A percentile compares a stretch with the other conserved stretches of the same genome.
Conservation (phyloP, 2,329 filamentous ascomycete genomes). For the Pestalotiopsis sp. region DNA sequence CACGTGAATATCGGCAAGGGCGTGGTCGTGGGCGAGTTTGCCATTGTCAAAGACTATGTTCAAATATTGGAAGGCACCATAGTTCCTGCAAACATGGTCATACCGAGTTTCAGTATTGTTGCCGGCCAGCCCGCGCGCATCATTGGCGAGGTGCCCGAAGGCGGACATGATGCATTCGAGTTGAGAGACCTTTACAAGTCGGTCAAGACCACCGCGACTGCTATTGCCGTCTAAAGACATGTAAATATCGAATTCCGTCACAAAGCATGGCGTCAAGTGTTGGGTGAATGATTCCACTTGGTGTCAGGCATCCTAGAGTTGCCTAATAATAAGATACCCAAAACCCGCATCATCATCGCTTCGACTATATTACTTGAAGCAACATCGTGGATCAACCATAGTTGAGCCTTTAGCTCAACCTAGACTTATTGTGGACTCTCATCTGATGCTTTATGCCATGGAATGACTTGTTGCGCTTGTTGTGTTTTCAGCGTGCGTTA, state of each 20-base stretch:
- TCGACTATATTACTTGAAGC: background rate
- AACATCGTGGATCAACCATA: background rate
- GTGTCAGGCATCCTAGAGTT: no score
- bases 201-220: constrained; percentile 51
- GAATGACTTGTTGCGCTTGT: no score
- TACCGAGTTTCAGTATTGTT: constrained; percentile 91
- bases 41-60: constrained; percentile 91
- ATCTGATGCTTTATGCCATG: no score
- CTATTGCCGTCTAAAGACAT: background rate
- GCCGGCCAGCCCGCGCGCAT: constrained; percentile 78
- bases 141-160: constrained; percentile 77
- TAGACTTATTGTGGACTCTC: no score
- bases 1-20: constrained; percentile 83
- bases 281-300: background rate
- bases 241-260: background rate
- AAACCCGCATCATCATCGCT: no score
- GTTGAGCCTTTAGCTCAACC: no score
- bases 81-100: constrained; percentile 84
- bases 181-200: constrained; percentile 64
- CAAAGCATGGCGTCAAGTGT: background rate
- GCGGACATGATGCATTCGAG: constrained; percentile 65
- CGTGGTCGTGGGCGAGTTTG: constrained; percentile 80
- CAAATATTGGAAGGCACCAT: constrained; percentile 83
- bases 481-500: no score
- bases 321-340: no score